phyloP scores from a whole-genome alignment of 495 filamentous ascomycete species.

The Beverwykella pulmonaria region DNA sequence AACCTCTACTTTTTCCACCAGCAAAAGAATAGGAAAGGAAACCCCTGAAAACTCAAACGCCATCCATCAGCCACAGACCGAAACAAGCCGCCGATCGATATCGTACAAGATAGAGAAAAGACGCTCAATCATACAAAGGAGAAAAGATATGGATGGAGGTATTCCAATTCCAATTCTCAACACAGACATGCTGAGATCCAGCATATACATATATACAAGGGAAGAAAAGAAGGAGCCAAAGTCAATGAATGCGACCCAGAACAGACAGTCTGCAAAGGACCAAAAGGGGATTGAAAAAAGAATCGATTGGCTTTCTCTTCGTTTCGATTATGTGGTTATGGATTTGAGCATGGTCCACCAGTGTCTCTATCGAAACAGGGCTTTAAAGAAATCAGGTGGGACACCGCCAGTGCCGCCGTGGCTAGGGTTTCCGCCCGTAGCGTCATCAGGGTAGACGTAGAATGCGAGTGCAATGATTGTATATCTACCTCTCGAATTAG shows the following conservation, averaged over 20 bases:
- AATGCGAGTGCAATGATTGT: slow-evolving; percentile 87
- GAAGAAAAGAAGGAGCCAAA: not conserved
- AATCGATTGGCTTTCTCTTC: not conserved
- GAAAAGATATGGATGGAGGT: not conserved
- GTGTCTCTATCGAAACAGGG: slow-evolving; percentile 8
- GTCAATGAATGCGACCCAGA: not conserved
- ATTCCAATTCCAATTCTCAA: slow-evolving; percentile 1
- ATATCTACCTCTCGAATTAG: slow-evolving; percentile 56
- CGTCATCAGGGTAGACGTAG: slow-evolving; percentile 80
- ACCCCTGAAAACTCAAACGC: not conserved
- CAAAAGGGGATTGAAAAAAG: not conserved
- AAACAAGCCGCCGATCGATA: not conserved
- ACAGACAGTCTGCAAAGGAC: too few relatives aligned
- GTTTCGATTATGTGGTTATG: not conserved
- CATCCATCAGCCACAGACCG: not conserved
- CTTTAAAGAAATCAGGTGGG: slow-evolving; percentile 20
- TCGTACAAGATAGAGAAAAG: not conserved
- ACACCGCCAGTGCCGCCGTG: slow-evolving; percentile 51
- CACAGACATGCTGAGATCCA: not conserved
- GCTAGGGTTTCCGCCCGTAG: slow-evolving; percentile 27
- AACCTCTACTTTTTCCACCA: too few relatives aligned
- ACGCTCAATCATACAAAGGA: slow-evolving; percentile 3
- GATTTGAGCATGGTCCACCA: too few relatives aligned
- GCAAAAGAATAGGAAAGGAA: too few relatives aligned
- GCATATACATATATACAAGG: slow-evolving; percentile 1